Conservation (phyloP, 495 filamentous ascomycete genomes). For the Pyrenopolyporus hunteri region DNA sequence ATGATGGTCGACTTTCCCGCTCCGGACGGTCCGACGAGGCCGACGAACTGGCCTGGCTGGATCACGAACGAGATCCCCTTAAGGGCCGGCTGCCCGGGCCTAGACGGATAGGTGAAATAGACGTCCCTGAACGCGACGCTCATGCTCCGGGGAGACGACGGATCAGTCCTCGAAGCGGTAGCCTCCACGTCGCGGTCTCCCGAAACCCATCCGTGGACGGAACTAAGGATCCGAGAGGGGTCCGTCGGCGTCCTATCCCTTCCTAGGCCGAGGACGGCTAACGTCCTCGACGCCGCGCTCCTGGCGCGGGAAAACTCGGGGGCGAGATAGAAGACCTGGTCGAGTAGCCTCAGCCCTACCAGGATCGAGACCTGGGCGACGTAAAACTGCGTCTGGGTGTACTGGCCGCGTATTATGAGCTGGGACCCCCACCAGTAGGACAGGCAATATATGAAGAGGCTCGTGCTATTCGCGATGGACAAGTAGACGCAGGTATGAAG, state of each 20-base stretch:
- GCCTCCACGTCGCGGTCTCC: slow-evolving; percentile 49
- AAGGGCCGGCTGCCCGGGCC: slow-evolving; percentile 57
- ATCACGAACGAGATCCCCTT: slow-evolving; percentile 61
- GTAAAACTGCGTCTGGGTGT: slow-evolving; percentile 64
- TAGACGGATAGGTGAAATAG: slow-evolving; percentile 64
- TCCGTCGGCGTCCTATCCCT: slow-evolving; percentile 13
- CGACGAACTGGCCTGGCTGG: slow-evolving; percentile 59
- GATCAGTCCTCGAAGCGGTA: slow-evolving; percentile 26
- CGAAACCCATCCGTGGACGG: neutral
- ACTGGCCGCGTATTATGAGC: slow-evolving; percentile 59
- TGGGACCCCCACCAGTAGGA: slow-evolving; percentile 69
- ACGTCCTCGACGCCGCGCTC: slow-evolving; percentile 52
- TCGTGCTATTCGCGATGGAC: slow-evolving; percentile 52
- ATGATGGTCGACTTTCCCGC: slow-evolving; percentile 62
- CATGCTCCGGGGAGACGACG: neutral
- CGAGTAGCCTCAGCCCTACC: slow-evolving; percentile 61
- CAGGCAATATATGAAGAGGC: slow-evolving; percentile 47
- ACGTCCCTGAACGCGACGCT: slow-evolving; percentile 62
- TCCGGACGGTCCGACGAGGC: slow-evolving; percentile 65
- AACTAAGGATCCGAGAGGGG: neutral
- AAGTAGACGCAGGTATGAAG: slow-evolving; percentile 49
- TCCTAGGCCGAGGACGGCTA: slow-evolving; percentile 49
- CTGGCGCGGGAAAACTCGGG: slow-evolving; percentile 62
- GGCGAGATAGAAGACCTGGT: slow-evolving; percentile 66
- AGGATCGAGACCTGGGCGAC: slow-evolving; percentile 66